Evolutionary conservation across 495 filamentous ascomycete genomes (phyloP), one percentile per base, ranked within the genome.

Genomic region (Aspergillus cristatus): DNA sequence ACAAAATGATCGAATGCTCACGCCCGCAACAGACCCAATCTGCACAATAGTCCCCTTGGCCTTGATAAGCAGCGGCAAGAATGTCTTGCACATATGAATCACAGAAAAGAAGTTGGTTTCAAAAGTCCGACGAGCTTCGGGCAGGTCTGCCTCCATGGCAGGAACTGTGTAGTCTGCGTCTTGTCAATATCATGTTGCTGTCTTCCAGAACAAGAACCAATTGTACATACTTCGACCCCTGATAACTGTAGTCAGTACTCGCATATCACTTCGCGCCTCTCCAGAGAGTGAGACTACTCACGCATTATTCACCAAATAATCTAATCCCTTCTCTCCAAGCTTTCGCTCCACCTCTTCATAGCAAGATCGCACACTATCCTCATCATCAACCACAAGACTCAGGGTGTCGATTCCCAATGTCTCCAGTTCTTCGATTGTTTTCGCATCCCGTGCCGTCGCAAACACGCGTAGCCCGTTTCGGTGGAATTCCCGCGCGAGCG

Each of bases 231-330:
- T 64, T 45, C 58, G 60, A 14, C 63, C 62, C 6, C 60, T 66
- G 25, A 16, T 11, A 17, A 14, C n/a, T 8, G 18, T 11, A 39
- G 38, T 52, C 28, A 61, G 38, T 16, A 15, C 14, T 32, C 17
- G 28, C 3, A 35, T 37, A 8, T 32, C n/a, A 14, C 13, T 11
- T 1, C 11, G 22, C 13, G 14, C 7, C 26, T 26, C 7, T 18
- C 6, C 34, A 13, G 28, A 17, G 11, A 24, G 20, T n/a, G n/a
- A n/a, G n/a, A n/a, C n/a, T n/a, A 50, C 69, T 54, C 35, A 75
- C 45, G 77, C 77, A 62, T 81, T 81, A 50, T 81, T 81, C 37
- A 78, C 66, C 6, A 81, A 58, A 42, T 71, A 71, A 47, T 79
- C 68, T 15, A 81, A 60, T 13, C 63, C 62, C 12, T 55, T 60